Conservation (phyloP, 163 green algal species). For the Scenedesmus sp. region DNA sequence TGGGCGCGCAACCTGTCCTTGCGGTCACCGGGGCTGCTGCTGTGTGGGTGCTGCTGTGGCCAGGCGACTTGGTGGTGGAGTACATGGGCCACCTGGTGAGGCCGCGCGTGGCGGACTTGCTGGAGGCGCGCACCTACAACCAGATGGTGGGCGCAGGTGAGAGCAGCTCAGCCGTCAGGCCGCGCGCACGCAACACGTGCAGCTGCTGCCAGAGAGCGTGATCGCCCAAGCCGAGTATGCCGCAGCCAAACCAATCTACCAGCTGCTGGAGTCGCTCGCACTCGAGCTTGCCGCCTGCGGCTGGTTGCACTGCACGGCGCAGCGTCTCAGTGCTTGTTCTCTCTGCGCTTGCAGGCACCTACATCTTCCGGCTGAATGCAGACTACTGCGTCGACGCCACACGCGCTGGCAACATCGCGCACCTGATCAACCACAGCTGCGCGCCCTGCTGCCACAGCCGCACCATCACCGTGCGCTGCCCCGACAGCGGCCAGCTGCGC, state of each 20-base stretch:
- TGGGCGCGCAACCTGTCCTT: neutral
- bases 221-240: too few relatives aligned
- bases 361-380: slow-evolving; percentile 83
- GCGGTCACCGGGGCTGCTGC: neutral
- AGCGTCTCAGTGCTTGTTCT: neutral
- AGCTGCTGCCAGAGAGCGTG: too few relatives aligned
- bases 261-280: too few relatives aligned
- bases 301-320: neutral
- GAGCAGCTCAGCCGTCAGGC: neutral
- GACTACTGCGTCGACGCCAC: slow-evolving; percentile 86
- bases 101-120: slow-evolving; percentile 74
- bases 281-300: too few relatives aligned
- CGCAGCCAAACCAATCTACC: too few relatives aligned
- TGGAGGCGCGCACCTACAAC: slow-evolving; percentile 82
- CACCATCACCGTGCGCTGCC: slow-evolving; percentile 72
- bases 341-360: slow-evolving; percentile 56
- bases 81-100: slow-evolving; percentile 91
- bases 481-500: slow-evolving; percentile 4
- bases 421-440: slow-evolving; percentile 95
- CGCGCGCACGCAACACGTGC: neutral
- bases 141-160: slow-evolving; percentile 79
- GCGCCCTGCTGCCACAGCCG: slow-evolving; percentile 90
- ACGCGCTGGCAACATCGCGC: slow-evolving; percentile 74
- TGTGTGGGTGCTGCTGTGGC: slow-evolving; percentile 1
- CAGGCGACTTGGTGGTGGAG: slow-evolving; percentile 89